A percentile compares a stretch with the other conserved stretches of the same genome.
These are phyloP conservation scores for Solanum habrochaites DNA, from an alignment of 257 asterid species.

Conservation along the genomic window DNA sequence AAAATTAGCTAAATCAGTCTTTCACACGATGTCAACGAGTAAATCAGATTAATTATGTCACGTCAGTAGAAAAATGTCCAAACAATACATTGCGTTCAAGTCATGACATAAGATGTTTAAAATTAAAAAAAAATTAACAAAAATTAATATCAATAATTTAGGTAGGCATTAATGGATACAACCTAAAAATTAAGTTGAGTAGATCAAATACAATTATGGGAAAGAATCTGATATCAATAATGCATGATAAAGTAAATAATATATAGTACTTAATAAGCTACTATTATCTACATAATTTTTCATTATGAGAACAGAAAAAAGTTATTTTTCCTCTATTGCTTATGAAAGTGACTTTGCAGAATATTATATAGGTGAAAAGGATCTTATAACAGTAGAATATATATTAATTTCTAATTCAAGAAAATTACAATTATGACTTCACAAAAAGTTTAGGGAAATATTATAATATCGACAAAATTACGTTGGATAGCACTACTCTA, in stretches of 20 bases:
- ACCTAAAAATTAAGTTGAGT: neutral
- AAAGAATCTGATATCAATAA: neutral
- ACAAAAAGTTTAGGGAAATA: neutral
- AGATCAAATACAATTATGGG: neutral
- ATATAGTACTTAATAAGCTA: neutral
- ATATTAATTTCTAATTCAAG: neutral
- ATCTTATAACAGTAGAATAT: no score
- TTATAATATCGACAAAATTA: neutral
- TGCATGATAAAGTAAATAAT: neutral
- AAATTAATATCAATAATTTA: neutral
- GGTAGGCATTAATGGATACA: neutral
- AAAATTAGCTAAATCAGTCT: no score
- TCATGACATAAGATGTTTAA: neutral
- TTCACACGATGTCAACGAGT: neutral
- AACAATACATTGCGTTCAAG: rapidly evolving
- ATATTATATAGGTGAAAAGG: neutral
- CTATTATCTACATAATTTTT: neutral
- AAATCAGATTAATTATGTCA: no score
- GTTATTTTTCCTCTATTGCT: neutral
- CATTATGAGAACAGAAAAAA: neutral
- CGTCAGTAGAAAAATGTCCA: neutral
- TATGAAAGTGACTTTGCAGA: neutral
- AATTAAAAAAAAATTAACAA: no score
- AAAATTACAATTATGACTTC: neutral
- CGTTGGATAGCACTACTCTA: neutral